These are phyloP conservation scores for Candida cerambycidarum DNA, from an alignment of 805 yeast genomes.

Conservation along the genomic window DNA sequence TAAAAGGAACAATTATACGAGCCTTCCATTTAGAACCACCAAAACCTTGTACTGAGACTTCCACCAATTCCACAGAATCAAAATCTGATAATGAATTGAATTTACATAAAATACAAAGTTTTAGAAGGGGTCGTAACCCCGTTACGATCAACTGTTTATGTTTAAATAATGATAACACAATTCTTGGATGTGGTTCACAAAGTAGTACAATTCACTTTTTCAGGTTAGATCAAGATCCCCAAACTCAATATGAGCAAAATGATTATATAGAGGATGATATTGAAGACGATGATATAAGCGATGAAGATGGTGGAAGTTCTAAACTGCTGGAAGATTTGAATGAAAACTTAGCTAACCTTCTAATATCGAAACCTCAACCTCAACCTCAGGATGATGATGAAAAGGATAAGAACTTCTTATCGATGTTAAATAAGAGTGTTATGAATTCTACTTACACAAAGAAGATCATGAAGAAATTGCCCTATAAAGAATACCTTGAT, in stretches of 20 bases:
- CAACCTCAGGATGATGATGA: constrained; percentile 8
- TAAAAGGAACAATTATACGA: constrained; percentile 44
- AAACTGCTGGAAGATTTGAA: constrained; percentile 40
- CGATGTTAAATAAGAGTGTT: constrained; percentile 23
- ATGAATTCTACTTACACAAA: constrained; percentile 38
- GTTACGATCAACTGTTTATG: constrained; percentile 34
- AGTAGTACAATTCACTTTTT: constrained; percentile 44
- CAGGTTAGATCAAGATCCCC: constrained; percentile 16
- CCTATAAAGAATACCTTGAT: constrained; percentile 41
- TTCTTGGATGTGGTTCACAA: constrained; percentile 42
- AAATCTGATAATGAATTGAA: neutral
- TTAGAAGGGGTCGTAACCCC: constrained; percentile 42
- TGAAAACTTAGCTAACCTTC: constrained; percentile 40
- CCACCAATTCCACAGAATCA: too few species aligned
- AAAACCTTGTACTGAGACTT: too few species aligned
- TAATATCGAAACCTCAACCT: constrained; percentile 25
- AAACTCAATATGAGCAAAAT: constrained; percentile 7
- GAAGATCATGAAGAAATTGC: constrained; percentile 37
- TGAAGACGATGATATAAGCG: constrained; percentile 13
- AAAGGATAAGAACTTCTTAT: constrained; percentile 10
- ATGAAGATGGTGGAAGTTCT: constrained; percentile 20
- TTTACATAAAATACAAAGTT: constrained; percentile 30
- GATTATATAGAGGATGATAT: constrained; percentile 11
- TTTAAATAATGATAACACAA: constrained; percentile 32
- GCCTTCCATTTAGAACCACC: constrained; percentile 34